Base-by-base conservation (phyloP, 2,329 filamentous ascomycete species). In the Colletotrichum truncatum region DNA sequence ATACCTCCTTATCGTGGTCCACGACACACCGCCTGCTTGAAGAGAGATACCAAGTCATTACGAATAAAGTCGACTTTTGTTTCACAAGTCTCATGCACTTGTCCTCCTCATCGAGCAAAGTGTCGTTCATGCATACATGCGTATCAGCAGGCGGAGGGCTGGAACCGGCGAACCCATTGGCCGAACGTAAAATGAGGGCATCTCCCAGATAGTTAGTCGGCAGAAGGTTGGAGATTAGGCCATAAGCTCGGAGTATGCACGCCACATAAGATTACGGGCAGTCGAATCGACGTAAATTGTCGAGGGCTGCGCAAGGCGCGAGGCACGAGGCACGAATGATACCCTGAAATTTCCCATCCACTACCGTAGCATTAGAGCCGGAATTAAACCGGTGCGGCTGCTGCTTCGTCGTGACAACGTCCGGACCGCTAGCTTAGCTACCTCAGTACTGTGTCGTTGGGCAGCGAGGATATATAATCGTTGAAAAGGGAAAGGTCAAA, bases 1-100 rank as follows among this genome's bases (percentile, higher is more conserved):
- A 73, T 97, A 92, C 77, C 82, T 96, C 48, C 84, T 95, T 36
- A 88, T 94, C 58, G 90, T 94, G 36, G 87, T 95, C 60, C 92
- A 95, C 78, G 92, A 94, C 74, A 93, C 92, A n/a, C 90, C 91
- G 38, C 85, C 88, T 8, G 89, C 88, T 72, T 92, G 78, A 79
- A 38, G 32, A 26, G 8, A 6, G 1, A 11, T 0, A 28, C 21
- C 45, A 48, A 6, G 46, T 41, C 36, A 25, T 30, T 14, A 49
- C 45, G n/a, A n/a, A 28, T 18, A 23, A 36, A 4, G 21, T 58
- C 10, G 43, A 2, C 26, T 25, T 16, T 18, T 18, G 39, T 62
- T 52, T 57, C 51, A 52, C 21, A 30, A 46, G 32, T 28, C 18
- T 18, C 45, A 28, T 26, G 52, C 4, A 12, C 26, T 51, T 55